Evolutionary conservation across 2,329 filamentous ascomycete genomes (phyloP).

Genomic region (Diaporthe destruens): DNA sequence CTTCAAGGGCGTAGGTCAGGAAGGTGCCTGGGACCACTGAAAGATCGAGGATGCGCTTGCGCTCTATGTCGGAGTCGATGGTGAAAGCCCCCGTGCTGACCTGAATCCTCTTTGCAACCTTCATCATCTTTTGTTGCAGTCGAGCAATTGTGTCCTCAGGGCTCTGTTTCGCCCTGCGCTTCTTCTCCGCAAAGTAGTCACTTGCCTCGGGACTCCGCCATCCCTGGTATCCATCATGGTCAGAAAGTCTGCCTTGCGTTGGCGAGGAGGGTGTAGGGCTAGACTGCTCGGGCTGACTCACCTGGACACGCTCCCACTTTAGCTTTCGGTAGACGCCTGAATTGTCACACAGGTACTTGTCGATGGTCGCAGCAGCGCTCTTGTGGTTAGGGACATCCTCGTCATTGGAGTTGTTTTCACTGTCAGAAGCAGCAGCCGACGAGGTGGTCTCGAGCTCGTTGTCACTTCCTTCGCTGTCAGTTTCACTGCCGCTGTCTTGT

Average conservation of each 20-base stretch:
- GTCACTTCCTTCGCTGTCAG: too few relatives aligned
- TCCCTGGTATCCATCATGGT: slow-evolving; percentile 8
- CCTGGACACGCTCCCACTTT: background rate
- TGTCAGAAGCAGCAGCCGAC: too few relatives aligned
- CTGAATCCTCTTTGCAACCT: slow-evolving; percentile 24
- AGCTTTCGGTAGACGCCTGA: background rate
- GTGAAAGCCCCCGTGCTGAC: background rate
- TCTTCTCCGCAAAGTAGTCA: background rate
- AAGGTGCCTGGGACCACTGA: slow-evolving; percentile 26
- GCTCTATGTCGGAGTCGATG: background rate
- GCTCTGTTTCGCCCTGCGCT: background rate
- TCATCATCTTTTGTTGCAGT: too few relatives aligned
- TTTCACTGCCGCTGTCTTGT: too few relatives aligned
- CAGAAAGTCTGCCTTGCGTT: background rate
- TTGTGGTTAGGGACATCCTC: too few relatives aligned
- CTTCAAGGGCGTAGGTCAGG: background rate
- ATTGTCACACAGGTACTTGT: background rate
- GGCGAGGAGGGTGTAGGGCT: background rate
- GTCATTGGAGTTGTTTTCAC: too few relatives aligned
- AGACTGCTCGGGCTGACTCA: background rate
- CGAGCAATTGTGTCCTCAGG: background rate
- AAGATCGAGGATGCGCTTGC: slow-evolving; percentile 27
- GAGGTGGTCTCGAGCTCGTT: too few relatives aligned
- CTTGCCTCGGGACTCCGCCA: slow-evolving; percentile 11
- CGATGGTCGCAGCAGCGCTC: background rate